Base-by-base conservation (phyloP, 768 basidiomycete species). In the Daedaleopsis sinensis region DNA sequence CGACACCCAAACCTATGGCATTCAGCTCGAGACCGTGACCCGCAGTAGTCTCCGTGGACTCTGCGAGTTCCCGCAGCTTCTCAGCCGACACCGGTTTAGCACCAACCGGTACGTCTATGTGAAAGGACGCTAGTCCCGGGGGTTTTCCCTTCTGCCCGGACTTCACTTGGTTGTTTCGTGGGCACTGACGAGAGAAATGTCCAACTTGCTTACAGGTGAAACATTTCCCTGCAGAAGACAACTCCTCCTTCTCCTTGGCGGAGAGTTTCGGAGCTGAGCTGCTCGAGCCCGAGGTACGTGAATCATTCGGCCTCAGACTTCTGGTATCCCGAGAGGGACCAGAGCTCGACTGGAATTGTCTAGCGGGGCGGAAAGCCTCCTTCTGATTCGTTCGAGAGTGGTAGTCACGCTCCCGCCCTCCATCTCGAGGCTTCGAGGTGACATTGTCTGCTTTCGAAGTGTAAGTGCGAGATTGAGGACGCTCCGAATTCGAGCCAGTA, bases 181-280 rank as follows among this genome's bases (percentile, higher is more conserved):
- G 66, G 38, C 66, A 67, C 55, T 57, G 38, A 1, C 63, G 49
- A 6, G 23, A 5, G n/a, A 59, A 39, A 37, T 67, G 66, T 1
- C 66, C 66, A 1, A 43, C 42, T 36, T 65, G 46, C 10, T 52
- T 24, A 32, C 66, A 67, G 10, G 4, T 5, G 46, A 65, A 67
- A 46, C 66, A 67, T 32, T 57, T 56, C n/a, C 61, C 61, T 0
- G 54, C 57, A 1, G 52, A 58, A 0, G 6, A 2, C 0, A 62
- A 39, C 19, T 62, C 48, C 10, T 35, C 47, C 37, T 51, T 27
- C 19, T 64, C 63, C 4, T 35, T 35, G 5, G 56, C 43, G 12
- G 35, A 44, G 36, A 63, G 54, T 36, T 57, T 42, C 39, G 47
- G 21, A 21, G 44, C 44, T 9, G 13, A 2, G 18, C 18, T 46